Conservation (phyloP, 2,329 filamentous ascomycete genomes). For the Capronia americana region DNA sequence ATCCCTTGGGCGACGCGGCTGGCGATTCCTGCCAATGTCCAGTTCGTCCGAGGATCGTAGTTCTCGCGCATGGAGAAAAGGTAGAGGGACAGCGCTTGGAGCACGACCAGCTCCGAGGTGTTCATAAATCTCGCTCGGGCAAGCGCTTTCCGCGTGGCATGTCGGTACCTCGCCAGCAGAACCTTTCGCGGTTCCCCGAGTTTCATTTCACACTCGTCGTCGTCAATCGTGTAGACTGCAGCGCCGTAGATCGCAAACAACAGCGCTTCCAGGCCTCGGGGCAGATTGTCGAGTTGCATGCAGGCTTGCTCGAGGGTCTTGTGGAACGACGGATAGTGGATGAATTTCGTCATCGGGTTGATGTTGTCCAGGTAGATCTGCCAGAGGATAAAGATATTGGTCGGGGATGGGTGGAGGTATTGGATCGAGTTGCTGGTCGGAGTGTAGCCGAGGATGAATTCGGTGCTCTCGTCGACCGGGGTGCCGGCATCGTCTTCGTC, state of each 20-base stretch:
- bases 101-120: constrained; percentile 65
- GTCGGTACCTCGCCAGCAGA: constrained; percentile 63
- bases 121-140: constrained; percentile 67
- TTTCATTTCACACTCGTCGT: constrained; percentile 53
- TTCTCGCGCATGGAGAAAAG: constrained; percentile 60
- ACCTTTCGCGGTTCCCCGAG: constrained; percentile 60
- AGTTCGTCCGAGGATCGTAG: constrained; percentile 53
- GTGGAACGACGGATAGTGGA: constrained; percentile 74
- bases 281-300: constrained; percentile 42
- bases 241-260: constrained; percentile 67
- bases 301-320: constrained; percentile 69
- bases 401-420: constrained; percentile 40
- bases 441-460: constrained; percentile 38
- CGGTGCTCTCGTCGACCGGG: constrained; percentile 31
- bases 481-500: constrained; percentile 38
- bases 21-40: constrained; percentile 52
- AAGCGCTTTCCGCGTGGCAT: constrained; percentile 67
- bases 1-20: constrained; percentile 49
- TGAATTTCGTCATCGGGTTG: constrained; percentile 73
- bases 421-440: constrained; percentile 30
- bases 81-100: constrained; percentile 69
- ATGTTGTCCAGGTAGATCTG: constrained; percentile 76
- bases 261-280: constrained; percentile 57
- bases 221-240: constrained; percentile 57
- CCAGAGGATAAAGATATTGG: constrained; percentile 70